phyloP scores from a whole-genome alignment of 2,329 filamentous ascomycete genomes.

The Lecanosticta acicola region DNA sequence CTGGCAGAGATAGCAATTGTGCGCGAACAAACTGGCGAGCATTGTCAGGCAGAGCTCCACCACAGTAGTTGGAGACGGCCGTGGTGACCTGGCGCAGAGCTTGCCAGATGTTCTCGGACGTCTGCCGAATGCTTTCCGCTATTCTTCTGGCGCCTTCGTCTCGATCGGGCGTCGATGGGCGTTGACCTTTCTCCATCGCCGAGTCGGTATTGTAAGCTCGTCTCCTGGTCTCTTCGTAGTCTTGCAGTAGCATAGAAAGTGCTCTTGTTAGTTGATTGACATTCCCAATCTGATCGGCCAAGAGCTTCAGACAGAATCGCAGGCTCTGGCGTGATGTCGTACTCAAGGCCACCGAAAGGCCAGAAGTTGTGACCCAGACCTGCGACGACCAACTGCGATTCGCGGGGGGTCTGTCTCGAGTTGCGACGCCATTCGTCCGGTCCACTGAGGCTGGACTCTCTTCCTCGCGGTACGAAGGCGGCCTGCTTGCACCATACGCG shows the following conservation, averaged over 20 bases:
- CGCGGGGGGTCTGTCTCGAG: slow-evolving; percentile 31
- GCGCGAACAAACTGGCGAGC: slow-evolving; percentile 75
- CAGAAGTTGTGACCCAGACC: slow-evolving; percentile 77
- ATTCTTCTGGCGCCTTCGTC: slow-evolving; percentile 52
- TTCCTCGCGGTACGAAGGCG: slow-evolving; percentile 33
- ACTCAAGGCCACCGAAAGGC: slow-evolving; percentile 84
- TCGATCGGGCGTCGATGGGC: slow-evolving; percentile 30
- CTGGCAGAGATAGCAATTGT: slow-evolving; percentile 77
- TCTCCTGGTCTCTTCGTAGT: slow-evolving; percentile 60
- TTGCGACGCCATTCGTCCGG: slow-evolving; percentile 17
- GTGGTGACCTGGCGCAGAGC: slow-evolving; percentile 71
- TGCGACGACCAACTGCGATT: slow-evolving; percentile 62
- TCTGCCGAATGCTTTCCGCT: slow-evolving; percentile 68
- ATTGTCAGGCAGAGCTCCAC: slow-evolving; percentile 86
- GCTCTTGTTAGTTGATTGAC: slow-evolving; percentile 69
- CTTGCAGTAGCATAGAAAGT: slow-evolving; percentile 68
- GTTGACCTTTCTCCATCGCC: slow-evolving; percentile 25
- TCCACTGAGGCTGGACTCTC: slow-evolving; percentile 27
- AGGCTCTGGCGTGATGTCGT: slow-evolving; percentile 79
- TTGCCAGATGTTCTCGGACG: slow-evolving; percentile 44
- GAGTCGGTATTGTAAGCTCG: slow-evolving; percentile 47
- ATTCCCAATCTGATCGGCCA: slow-evolving; percentile 76
- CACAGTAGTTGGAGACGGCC: slow-evolving; percentile 81
- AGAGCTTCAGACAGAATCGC: slow-evolving; percentile 74
- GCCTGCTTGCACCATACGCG: slow-evolving; percentile 70